Base-by-base conservation (phyloP, 1,139 yeast genomes). In the Scheffersomyces illinoinensis region DNA sequence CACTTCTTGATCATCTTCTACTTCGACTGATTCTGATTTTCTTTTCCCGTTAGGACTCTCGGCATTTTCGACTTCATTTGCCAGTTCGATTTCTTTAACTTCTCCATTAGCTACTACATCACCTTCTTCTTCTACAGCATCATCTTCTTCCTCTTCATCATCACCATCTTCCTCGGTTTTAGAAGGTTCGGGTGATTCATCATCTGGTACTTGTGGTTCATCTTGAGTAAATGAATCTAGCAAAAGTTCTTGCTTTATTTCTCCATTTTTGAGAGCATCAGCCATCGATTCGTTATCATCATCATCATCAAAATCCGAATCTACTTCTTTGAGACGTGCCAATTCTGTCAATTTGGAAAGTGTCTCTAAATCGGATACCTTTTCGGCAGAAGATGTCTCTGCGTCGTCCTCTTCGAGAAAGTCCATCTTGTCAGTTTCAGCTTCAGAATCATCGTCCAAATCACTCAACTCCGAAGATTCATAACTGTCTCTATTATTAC, bases 341-440 rank as follows among this genome's bases (percentile, higher is more conserved):
- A 79, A 64, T 57, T 77, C 78, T 4, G 84, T 79, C 59, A 80
- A 71, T 57, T 76, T 72, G 2, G 81, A 75, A 55, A 81, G 72
- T 2, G 78, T 75, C 57, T 73, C 74, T 60, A 81, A 73, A 62
- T 81, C 84, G 62, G 79, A 76, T 5, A 67, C 76, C 50, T 68
- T 69, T 43, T 72, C 73, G 10, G 66, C 65, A 43, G 63, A 58
- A 5, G 58, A 61, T 12, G 65, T 55, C 49, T 60, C 64, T 23
- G 70, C 61, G 58, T 68, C 70, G 23, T 61, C 61, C 52, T 76
- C 81, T 48, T 79, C 83, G 58, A 81, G 68, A 62, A 81, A 81
- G 66, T 86, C 91, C 89, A 89, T 85, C 63, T 84, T 85, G 68
- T 89, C 96, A 2, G 96, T 90, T 70, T 90, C 96, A 4, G 92